These are phyloP conservation scores for Chalciporus pseudorubinellus DNA, from an alignment of 768 basidiomycete genomes.

Conservation along the genomic window DNA sequence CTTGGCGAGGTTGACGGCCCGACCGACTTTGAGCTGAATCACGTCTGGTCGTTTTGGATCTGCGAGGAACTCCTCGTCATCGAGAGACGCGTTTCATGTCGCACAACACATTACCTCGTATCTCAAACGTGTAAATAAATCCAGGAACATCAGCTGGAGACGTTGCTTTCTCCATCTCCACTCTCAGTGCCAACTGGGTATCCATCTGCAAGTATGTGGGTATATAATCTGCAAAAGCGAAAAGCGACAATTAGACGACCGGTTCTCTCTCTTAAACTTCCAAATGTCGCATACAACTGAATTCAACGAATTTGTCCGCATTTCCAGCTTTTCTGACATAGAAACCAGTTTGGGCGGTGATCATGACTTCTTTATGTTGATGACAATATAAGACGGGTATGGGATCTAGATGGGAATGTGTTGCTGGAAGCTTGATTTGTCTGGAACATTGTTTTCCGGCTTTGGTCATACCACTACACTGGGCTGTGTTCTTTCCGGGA, in stretches of 20 bases:
- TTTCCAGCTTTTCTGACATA: constrained; percentile 46
- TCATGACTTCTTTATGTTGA: constrained; percentile 59
- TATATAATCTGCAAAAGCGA: constrained; percentile 64
- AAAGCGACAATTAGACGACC: constrained; percentile 7
- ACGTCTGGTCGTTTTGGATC: constrained; percentile 37
- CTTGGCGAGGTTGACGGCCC: constrained; percentile 68
- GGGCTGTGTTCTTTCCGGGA: constrained; percentile 27
- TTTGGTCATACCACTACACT: constrained; percentile 67
- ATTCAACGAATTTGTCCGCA: constrained; percentile 49
- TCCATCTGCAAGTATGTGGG: constrained; percentile 58
- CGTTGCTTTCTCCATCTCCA: constrained; percentile 52
- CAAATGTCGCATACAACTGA: constrained; percentile 44
- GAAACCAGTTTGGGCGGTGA: constrained; percentile 49
- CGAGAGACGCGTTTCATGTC: background rate
- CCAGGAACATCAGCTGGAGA: constrained; percentile 62
- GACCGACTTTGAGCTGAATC: constrained; percentile 76
- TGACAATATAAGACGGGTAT: constrained; percentile 50
- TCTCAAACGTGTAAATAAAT: constrained; percentile 82
- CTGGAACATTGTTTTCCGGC: constrained; percentile 61
- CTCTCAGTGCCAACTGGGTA: constrained; percentile 55
- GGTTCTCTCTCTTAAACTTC: background rate
- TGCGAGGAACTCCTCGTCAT: constrained; percentile 13
- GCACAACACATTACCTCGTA: constrained; percentile 51
- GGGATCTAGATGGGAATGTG: constrained; percentile 25
- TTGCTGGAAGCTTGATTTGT: constrained; percentile 46